Evolutionary conservation across 2,329 filamentous ascomycete genomes (phyloP).

Genomic region (Ascochyta koolunga): DNA sequence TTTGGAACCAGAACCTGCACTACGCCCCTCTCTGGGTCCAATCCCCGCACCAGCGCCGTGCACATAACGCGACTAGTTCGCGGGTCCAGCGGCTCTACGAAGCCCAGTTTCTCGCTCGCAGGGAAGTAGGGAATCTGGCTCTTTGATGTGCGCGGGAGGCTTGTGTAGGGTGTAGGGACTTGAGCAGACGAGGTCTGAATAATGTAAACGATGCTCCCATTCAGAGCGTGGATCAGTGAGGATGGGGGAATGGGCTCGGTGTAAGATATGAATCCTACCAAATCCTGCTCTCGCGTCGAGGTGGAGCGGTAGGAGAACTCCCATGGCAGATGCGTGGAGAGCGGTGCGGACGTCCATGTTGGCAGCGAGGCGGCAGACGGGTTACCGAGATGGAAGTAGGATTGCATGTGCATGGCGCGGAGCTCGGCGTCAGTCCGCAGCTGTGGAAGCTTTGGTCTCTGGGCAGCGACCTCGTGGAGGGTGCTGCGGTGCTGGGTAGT

Average conservation of each 20-base stretch:
- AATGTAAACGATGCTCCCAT: slow-evolving; percentile 72
- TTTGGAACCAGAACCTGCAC: slow-evolving; percentile 73
- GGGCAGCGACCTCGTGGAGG: slow-evolving; percentile 63
- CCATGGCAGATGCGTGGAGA: slow-evolving; percentile 66
- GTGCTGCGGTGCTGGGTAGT: slow-evolving; percentile 43
- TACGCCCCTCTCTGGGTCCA: slow-evolving; percentile 61
- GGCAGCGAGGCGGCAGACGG: slow-evolving; percentile 22
- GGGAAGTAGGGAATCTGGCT: slow-evolving; percentile 69
- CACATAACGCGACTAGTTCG: slow-evolving; percentile 65
- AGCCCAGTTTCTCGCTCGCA: slow-evolving; percentile 52
- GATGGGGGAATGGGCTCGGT: slow-evolving; percentile 66
- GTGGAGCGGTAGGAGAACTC: slow-evolving; percentile 64
- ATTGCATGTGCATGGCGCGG: slow-evolving; percentile 77
- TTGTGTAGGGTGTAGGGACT: slow-evolving; percentile 23
- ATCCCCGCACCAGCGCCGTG: slow-evolving; percentile 71
- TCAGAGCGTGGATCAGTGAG: slow-evolving; percentile 68
- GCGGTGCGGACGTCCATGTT: slow-evolving; percentile 61
- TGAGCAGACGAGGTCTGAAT: slow-evolving; percentile 63
- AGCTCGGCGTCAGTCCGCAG: slow-evolving; percentile 69
- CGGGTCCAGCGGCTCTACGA: slow-evolving; percentile 61
- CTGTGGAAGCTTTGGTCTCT: slow-evolving; percentile 45
- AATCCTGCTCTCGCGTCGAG: slow-evolving; percentile 53
- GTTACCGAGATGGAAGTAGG: slow-evolving; percentile 69
- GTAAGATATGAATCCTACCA: slow-evolving; percentile 72
- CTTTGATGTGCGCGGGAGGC: slow-evolving; percentile 51